Percentiles rank a stretch among this genome's conserved stretches.
Conservation (phyloP, 495 filamentous ascomycete genomes). For the Hyaloscypha hepaticicola region DNA sequence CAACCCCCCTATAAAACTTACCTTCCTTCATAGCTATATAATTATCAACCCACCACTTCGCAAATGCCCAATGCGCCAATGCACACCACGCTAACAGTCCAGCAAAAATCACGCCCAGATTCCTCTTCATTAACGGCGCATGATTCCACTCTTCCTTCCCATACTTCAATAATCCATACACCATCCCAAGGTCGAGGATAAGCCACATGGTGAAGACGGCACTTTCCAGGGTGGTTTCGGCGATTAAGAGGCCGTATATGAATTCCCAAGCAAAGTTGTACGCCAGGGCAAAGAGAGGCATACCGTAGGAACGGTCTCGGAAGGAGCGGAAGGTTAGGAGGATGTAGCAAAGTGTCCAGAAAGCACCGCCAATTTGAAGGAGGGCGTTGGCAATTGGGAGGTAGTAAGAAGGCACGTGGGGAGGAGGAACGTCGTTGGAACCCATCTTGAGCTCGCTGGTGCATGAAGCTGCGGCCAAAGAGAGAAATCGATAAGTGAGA, state of each 20-base stretch:
- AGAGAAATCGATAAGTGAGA: not conserved
- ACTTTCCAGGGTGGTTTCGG: slow-evolving; percentile 39
- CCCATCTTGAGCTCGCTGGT: slow-evolving; percentile 35
- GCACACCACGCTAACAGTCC: slow-evolving; percentile 32
- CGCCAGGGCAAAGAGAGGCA: slow-evolving; percentile 45
- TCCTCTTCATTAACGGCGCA: slow-evolving; percentile 36
- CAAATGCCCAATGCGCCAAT: slow-evolving; percentile 36
- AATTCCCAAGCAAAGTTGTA: slow-evolving; percentile 48
- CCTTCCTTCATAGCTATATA: slow-evolving; percentile 34
- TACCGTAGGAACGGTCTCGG: slow-evolving; percentile 42
- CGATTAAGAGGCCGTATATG: slow-evolving; percentile 41
- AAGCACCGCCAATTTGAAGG: slow-evolving; percentile 38
- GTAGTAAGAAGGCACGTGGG: slow-evolving; percentile 37
- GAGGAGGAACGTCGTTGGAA: slow-evolving; percentile 40
- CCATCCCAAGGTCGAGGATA: slow-evolving; percentile 41
- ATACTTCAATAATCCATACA: slow-evolving; percentile 39
- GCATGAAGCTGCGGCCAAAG: not conserved
- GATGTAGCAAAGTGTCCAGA: slow-evolving; percentile 45
- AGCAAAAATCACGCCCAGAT: slow-evolving; percentile 36
- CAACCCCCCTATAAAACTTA: slow-evolving; percentile 38
- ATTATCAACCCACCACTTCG: slow-evolving; percentile 41
- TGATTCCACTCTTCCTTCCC: slow-evolving; percentile 38
- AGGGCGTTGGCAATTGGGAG: slow-evolving; percentile 38
- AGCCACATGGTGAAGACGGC: slow-evolving; percentile 43
- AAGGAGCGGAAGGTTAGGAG: slow-evolving; percentile 41